Evolutionary conservation across 768 basidiomycete species (phyloP).

Genomic region (Termitomyces sp.): DNA sequence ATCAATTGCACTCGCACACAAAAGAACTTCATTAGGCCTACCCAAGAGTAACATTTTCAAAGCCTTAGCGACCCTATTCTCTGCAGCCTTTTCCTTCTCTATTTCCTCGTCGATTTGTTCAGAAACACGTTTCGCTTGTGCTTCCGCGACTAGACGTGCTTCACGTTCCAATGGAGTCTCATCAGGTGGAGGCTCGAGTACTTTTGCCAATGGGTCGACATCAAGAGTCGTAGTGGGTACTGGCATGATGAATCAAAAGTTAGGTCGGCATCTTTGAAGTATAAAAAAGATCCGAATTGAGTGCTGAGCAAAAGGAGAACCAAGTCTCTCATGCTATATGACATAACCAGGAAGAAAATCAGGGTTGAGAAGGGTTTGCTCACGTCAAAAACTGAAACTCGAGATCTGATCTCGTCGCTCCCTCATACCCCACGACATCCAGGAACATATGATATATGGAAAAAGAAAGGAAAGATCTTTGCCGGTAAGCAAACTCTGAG

Average conservation of each 20-base stretch:
- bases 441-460: no score
- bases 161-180: conserved; percentile 44
- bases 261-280: not conserved
- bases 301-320: conserved; percentile 1
- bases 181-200: conserved; percentile 45
- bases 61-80: conserved; percentile 40
- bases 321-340: conserved; percentile 8
- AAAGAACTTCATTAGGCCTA: conserved; percentile 20
- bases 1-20: not conserved
- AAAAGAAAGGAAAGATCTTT: not conserved
- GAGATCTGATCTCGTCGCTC: not conserved
- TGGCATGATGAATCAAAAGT: not conserved
- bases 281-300: conserved; percentile 3
- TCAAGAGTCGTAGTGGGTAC: conserved; percentile 15
- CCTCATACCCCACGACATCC: not conserved
- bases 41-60: conserved; percentile 60
- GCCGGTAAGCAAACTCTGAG: no score
- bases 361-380: conserved; percentile 2
- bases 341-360: conserved; percentile 6
- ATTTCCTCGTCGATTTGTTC: conserved; percentile 63
- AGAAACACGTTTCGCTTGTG: conserved; percentile 47
- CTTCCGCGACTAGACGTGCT: conserved; percentile 39
- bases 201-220: conserved; percentile 43
- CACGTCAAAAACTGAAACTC: conserved; percentile 1
- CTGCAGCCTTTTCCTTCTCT: conserved; percentile 40